Percentiles rank a stretch among this genome's conserved stretches.
These are phyloP conservation scores for Prunus mume DNA, from an alignment of 306 rosid genomes.

Conservation along the genomic window DNA sequence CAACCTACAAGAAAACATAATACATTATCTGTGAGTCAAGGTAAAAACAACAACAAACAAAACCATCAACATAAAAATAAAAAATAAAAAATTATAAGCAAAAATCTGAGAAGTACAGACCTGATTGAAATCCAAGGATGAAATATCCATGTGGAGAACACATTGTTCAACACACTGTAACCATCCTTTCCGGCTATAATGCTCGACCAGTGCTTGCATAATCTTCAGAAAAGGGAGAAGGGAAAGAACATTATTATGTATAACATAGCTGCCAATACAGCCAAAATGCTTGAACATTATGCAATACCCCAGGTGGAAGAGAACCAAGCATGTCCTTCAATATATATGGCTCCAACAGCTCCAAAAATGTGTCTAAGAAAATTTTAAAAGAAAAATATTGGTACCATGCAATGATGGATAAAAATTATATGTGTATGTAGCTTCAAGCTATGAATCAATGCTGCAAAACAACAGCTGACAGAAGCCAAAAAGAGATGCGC, in stretches of 20 bases:
- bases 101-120: slow-evolving; percentile 39
- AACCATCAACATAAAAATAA: slow-evolving; percentile 10
- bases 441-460: neutral
- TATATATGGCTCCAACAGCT: slow-evolving; percentile 94
- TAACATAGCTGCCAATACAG: slow-evolving; percentile 18
- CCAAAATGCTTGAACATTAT: slow-evolving; percentile 22
- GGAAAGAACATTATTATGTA: slow-evolving; percentile 16
- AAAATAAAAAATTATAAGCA: slow-evolving; percentile 11
- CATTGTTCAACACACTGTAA: slow-evolving; percentile 91
- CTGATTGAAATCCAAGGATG: slow-evolving; percentile 99
- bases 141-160: slow-evolving; percentile 99
- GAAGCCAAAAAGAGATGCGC: slow-evolving; percentile 1
- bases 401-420: neutral
- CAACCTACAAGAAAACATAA: slow-evolving; percentile 53
- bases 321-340: slow-evolving; percentile 97
- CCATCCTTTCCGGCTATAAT: slow-evolving; percentile 91
- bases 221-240: slow-evolving; percentile 45
- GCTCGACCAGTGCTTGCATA: slow-evolving; percentile 98
- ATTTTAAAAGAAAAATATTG: slow-evolving; percentile 8
- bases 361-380: slow-evolving; percentile 85
- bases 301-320: slow-evolving; percentile 93
- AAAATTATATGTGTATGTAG: neutral
- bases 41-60: slow-evolving; percentile 18
- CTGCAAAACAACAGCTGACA: slow-evolving; percentile 11
- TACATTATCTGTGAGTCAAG: slow-evolving; percentile 13